A percentile compares a stretch with the other conserved stretches of the same genome.
Evolutionary conservation across 2,329 filamentous ascomycete species (phyloP).

Genomic region (Trichothecium sympodiale): DNA sequence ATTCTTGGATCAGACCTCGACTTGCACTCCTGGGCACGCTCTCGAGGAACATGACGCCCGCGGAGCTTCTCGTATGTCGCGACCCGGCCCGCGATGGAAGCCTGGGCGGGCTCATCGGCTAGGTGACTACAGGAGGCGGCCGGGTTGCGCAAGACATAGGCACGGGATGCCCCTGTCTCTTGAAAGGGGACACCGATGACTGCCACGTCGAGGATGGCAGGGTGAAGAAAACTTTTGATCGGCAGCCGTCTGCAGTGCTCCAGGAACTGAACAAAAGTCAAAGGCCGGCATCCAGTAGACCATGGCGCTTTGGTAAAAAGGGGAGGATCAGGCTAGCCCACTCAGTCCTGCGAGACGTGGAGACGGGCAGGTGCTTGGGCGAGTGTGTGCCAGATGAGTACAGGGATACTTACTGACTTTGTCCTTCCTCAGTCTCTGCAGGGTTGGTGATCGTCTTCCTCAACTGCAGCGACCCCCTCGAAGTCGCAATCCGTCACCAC

Average conservation of each 20-base stretch:
- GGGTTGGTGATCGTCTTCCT: constrained; percentile 43
- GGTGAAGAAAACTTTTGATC: constrained; percentile 46
- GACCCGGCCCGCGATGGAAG: no score
- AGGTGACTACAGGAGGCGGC: no score
- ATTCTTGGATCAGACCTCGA: no score
- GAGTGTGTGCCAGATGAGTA: constrained; percentile 40
- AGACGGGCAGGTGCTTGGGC: constrained; percentile 34
- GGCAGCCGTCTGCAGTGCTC: constrained; percentile 35
- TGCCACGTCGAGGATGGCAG: constrained; percentile 49
- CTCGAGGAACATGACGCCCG: constrained; percentile 48
- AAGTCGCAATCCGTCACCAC: constrained; percentile 13
- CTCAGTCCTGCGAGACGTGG: constrained; percentile 36
- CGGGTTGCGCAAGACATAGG: constrained; percentile 18
- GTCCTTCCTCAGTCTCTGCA: constrained; percentile 26
- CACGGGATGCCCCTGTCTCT: constrained; percentile 36
- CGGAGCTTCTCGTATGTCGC: constrained; percentile 5
- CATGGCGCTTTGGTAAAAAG: constrained; percentile 28
- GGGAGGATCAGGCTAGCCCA: constrained; percentile 30
- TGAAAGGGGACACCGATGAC: constrained; percentile 45
- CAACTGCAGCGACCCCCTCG: constrained; percentile 30
- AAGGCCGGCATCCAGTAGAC: constrained; percentile 55
- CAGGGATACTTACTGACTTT: constrained; percentile 30
- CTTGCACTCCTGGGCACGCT: constrained; percentile 49
- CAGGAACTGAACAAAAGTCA: constrained; percentile 43
- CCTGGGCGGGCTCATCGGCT: not conserved